These are phyloP conservation scores for Zasmidium citrigriseum DNA, from an alignment of 2,329 filamentous ascomycete genomes.

Conservation along the genomic window DNA sequence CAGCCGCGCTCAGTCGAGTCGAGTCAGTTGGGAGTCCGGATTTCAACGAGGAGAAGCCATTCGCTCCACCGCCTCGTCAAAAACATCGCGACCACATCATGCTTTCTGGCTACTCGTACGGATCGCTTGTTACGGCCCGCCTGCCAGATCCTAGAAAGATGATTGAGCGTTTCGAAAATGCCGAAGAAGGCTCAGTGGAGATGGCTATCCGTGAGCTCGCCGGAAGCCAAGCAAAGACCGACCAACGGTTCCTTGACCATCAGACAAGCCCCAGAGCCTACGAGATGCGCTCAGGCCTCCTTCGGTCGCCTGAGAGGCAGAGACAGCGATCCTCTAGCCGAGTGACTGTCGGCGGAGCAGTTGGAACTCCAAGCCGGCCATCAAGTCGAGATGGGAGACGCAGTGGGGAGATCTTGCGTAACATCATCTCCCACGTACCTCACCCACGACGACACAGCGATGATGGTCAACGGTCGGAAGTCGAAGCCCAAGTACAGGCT, in stretches of 20 bases:
- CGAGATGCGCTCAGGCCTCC: slow-evolving; percentile 32
- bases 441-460: slow-evolving; percentile 27
- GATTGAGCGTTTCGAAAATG: slow-evolving; percentile 58
- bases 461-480: slow-evolving; percentile 2
- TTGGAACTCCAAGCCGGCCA: slow-evolving; percentile 43
- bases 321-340: slow-evolving; percentile 15
- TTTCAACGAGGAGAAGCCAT: neutral
- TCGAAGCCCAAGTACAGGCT: slow-evolving; percentile 14
- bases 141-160: slow-evolving; percentile 63
- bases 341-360: slow-evolving; percentile 48
- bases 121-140: slow-evolving; percentile 75
- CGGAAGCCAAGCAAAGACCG: slow-evolving; percentile 59
- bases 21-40: slow-evolving; percentile 1
- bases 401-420: slow-evolving; percentile 39
- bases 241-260: neutral
- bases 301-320: slow-evolving; percentile 29
- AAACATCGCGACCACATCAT: slow-evolving; percentile 44
- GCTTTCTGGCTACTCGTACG: slow-evolving; percentile 86
- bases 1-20: slow-evolving; percentile 5
- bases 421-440: slow-evolving; percentile 38
- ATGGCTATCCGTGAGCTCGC: slow-evolving; percentile 73
- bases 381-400: slow-evolving; percentile 44
- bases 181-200: slow-evolving; percentile 57
- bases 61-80: neutral
- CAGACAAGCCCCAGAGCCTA: slow-evolving; percentile 56